Conservation (phyloP, 768 basidiomycete species). For the Pulveroboletus sp. region DNA sequence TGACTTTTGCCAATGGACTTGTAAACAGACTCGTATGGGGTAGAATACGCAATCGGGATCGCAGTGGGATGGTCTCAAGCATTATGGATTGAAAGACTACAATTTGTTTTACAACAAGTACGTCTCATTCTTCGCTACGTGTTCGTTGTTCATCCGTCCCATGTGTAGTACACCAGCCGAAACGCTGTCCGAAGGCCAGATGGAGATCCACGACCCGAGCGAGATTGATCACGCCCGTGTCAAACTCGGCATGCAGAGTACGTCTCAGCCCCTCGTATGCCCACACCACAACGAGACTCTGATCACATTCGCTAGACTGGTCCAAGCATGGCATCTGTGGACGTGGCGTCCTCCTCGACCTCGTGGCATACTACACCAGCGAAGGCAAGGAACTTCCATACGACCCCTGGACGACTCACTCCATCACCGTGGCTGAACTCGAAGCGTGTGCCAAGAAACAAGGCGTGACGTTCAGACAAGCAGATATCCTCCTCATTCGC, state of each 20-base stretch:
- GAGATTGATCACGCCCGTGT: slow-evolving; percentile 45
- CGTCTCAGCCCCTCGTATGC: slow-evolving; percentile 19
- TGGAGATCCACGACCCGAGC: slow-evolving; percentile 47
- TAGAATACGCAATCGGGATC: slow-evolving; percentile 72
- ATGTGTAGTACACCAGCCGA: slow-evolving; percentile 40
- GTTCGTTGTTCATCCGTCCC: background rate
- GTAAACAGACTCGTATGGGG: background rate
- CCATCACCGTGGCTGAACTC: slow-evolving; percentile 52
- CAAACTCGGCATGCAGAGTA: slow-evolving; percentile 68
- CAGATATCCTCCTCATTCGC: slow-evolving; percentile 59
- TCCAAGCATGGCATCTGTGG: slow-evolving; percentile 69
- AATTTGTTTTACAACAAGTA: slow-evolving; percentile 65
- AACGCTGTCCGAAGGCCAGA: slow-evolving; percentile 42
- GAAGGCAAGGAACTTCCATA: slow-evolving; percentile 45
- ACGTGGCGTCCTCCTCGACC: slow-evolving; percentile 64
- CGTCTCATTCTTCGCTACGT: background rate
- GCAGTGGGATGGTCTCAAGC: slow-evolving; percentile 68
- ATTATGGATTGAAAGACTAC: slow-evolving; percentile 53
- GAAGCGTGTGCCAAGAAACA: slow-evolving; percentile 57
- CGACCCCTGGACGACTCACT: slow-evolving; percentile 59
- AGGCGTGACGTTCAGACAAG: slow-evolving; percentile 55
- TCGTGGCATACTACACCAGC: slow-evolving; percentile 52
- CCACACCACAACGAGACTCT: background rate
- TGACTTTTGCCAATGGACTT: background rate
- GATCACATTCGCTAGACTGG: slow-evolving; percentile 47